These are phyloP conservation scores for Backusella parvicylindrica DNA, from an alignment of 192 early-diverging fungal genomes.

Conservation along the genomic window DNA sequence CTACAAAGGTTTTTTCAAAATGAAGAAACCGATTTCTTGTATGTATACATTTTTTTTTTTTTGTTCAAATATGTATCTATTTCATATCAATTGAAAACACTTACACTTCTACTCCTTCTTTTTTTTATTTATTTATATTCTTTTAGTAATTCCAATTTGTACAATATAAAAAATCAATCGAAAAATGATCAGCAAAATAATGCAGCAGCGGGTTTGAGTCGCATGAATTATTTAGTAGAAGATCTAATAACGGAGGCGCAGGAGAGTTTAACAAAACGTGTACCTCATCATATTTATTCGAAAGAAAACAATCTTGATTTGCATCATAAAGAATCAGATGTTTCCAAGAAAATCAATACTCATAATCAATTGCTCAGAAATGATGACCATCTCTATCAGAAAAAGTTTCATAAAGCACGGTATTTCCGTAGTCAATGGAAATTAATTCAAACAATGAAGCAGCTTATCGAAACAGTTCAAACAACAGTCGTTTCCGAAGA, in stretches of 20 bases:
- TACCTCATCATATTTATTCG: not conserved
- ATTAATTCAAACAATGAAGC: conserved; percentile 4
- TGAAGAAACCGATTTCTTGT: not conserved
- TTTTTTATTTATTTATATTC: not conserved
- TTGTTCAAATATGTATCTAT: not conserved
- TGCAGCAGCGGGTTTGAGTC: not conserved
- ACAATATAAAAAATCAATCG: not conserved
- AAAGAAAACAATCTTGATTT: not conserved
- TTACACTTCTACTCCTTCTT: not conserved
- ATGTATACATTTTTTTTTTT: not conserved
- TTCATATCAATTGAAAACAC: not conserved
- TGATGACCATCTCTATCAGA: not conserved
- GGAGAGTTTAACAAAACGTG: not conserved
- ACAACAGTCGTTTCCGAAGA: not conserved
- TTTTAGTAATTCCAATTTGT: not conserved
- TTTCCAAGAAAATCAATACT: not conserved
- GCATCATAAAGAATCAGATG: not conserved
- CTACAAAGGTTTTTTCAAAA: not conserved
- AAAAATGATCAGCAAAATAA: not conserved
- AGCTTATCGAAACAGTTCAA: not conserved
- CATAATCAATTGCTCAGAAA: not conserved
- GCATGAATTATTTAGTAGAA: not conserved
- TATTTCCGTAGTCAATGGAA: conserved; percentile 1
- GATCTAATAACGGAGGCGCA: not conserved
- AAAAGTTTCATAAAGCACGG: not conserved